Evolutionary conservation across 2,329 filamentous ascomycete species (phyloP).

Genomic region (Botrytis paeoniae): DNA sequence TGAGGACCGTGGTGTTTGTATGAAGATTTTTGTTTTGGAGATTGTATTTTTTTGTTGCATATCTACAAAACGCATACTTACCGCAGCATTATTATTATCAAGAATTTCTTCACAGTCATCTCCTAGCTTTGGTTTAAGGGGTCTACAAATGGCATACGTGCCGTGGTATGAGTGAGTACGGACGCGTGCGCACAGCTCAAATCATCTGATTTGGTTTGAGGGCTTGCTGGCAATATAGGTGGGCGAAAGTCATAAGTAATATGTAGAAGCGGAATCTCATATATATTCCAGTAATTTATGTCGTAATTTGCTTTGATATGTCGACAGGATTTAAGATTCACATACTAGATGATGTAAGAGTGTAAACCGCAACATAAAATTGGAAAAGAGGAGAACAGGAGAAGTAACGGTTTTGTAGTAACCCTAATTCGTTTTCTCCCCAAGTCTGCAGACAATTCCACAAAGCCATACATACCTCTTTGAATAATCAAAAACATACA

Average conservation of each 20-base stretch:
- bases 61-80: neutral
- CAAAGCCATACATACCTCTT: neutral
- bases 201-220: neutral
- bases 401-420: rapidly evolving
- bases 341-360: neutral
- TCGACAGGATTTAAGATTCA: neutral
- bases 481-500: neutral
- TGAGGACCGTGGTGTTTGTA: neutral
- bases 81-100: too few relatives aligned
- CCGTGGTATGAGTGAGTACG: neutral
- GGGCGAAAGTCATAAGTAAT: too few relatives aligned
- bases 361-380: neutral
- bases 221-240: rapidly evolving
- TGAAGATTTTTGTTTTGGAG: neutral
- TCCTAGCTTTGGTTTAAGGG: too few relatives aligned
- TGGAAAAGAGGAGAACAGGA: neutral
- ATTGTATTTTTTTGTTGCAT: neutral
- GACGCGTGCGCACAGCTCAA: rapidly evolving
- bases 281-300: neutral
- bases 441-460: rapidly evolving
- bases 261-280: neutral
- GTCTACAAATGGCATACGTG: neutral
- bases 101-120: too few relatives aligned
- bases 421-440: too few relatives aligned
- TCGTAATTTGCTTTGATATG: neutral